Conservation (phyloP, 352 stramenopile genomes). For the Pythium insidiosum region DNA sequence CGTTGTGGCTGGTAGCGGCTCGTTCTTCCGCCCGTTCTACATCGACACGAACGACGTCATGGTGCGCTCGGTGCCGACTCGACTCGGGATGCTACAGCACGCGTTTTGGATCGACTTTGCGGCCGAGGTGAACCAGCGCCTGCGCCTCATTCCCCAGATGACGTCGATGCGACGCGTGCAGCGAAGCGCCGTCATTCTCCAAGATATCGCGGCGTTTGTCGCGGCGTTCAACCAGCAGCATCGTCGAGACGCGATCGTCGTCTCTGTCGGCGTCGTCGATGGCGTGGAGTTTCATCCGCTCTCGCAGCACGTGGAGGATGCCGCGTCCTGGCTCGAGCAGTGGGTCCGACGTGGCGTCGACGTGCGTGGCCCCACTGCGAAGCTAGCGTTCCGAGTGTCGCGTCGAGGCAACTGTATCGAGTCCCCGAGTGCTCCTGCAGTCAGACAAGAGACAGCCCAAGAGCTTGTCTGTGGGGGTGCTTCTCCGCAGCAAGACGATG, state of each 20-base stretch:
- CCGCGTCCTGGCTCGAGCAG: conserved; percentile 4
- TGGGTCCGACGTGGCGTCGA: conserved; percentile 5
- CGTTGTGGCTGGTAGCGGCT: conserved; percentile 63
- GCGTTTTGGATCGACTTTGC: conserved; percentile 84
- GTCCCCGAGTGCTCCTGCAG: too few species aligned
- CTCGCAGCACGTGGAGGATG: neutral
- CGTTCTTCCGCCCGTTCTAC: conserved; percentile 74
- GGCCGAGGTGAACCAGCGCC: conserved; percentile 52
- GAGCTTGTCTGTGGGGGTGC: neutral
- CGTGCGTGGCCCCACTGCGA: neutral
- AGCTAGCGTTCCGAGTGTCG: too few species aligned
- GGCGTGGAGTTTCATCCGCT: too few species aligned
- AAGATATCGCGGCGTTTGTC: conserved; percentile 39
- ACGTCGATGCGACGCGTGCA: conserved; percentile 24
- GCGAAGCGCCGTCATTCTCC: conserved; percentile 20
- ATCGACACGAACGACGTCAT: conserved; percentile 82
- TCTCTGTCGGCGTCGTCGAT: conserved; percentile 57
- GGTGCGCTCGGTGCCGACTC: conserved; percentile 60
- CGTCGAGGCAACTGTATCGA: too few species aligned
- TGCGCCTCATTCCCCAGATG: conserved; percentile 62
- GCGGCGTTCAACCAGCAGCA: conserved; percentile 53
- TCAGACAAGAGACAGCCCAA: too few species aligned
- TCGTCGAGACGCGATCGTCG: conserved; percentile 34
- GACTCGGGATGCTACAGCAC: conserved; percentile 61
- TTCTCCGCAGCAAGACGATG: neutral